Evolutionary conservation across 148 eudicot genomes (phyloP), one percentile per base, ranked within the genome.

Genomic region (Mesembryanthemum crystallinum): DNA sequence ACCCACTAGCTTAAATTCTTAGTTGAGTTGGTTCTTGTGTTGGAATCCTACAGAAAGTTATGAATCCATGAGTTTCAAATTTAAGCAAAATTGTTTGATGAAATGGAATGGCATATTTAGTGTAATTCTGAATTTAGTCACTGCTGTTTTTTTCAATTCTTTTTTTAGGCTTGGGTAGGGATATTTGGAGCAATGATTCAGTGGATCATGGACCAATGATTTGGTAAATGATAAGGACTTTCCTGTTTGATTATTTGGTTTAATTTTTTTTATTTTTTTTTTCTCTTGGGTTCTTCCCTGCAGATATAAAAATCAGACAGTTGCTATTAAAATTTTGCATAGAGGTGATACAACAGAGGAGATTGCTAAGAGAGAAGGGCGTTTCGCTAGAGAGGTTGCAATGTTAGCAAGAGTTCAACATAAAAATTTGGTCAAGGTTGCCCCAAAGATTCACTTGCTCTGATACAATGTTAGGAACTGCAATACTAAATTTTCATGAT

Each of bases 351-450:
- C 58, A 15, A 21, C 58, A 52, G 58, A 52, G 58, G 58, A 52
- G 58, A 52, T 52, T 14, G 58, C 58, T 2, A 52, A 52, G 21
- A 52, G 58, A 17, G 58, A 52, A 20, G 58, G 21, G n/a, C 21
- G 58, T 12, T 74, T 62, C 45, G 69, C 23, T 43, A 74, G 77
- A 43, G 77, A 74, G 63, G 77, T 74, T 45, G 42, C 69, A 8
- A 74, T 74, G 77, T 64, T 62, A 13, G 45, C 69, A 4, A 74
- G 39, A 64, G 77, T 63, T 30, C 60, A 74, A 30, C 77, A 74
- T 30, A 64, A 45, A 62, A 74, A 74, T 32, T 62, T 74, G 32
- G 77, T 74, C 10, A 63, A 74, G 77, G 77, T 74, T 54, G 14
- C 25, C 8, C 30, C 8, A 21, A 35, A 35, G 6, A 35, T 35